Conservation (phyloP, 345 rosid species). For the Moringa oleifera region DNA sequence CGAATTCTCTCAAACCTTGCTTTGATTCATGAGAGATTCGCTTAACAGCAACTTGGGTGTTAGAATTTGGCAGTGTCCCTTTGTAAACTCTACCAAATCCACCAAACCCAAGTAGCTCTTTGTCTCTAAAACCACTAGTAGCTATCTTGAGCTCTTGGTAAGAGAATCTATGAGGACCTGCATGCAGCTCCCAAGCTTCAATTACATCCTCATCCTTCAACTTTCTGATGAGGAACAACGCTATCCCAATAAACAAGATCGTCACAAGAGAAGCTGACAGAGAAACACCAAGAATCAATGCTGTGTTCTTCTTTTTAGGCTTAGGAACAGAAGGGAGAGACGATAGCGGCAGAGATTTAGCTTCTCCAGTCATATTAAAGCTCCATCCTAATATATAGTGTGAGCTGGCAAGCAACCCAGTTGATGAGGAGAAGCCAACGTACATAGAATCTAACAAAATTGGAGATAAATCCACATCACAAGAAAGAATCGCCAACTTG, state of each 20-base stretch:
- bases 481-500: conserved; percentile 45
- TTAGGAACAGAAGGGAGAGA: conserved; percentile 60
- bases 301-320: conserved; percentile 22
- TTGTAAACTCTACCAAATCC: conserved; percentile 86
- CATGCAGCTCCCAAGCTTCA: conserved; percentile 78
- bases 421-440: conserved; percentile 84
- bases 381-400: conserved; percentile 93
- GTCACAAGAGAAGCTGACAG: conserved; percentile 28
- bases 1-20: conserved; percentile 75
- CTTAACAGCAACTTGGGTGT: conserved; percentile 68
- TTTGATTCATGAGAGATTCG: conserved; percentile 69
- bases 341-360: conserved; percentile 47
- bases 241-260: conserved; percentile 22
- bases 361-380: conserved; percentile 61
- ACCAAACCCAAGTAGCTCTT: conserved; percentile 77
- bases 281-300: conserved; percentile 36
- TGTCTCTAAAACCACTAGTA: conserved; percentile 68
- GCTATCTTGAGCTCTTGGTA: conserved; percentile 76
- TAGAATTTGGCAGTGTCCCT: conserved; percentile 52
- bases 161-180: conserved; percentile 80
- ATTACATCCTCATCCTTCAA: conserved; percentile 44
- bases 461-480: conserved; percentile 53
- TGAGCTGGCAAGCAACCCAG: conserved; percentile 72
- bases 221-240: conserved; percentile 38
- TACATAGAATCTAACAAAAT: conserved; percentile 58